These are phyloP conservation scores for Blepharisma japonicum DNA, from an alignment of 73 alveolate species.

Conservation along the genomic window DNA sequence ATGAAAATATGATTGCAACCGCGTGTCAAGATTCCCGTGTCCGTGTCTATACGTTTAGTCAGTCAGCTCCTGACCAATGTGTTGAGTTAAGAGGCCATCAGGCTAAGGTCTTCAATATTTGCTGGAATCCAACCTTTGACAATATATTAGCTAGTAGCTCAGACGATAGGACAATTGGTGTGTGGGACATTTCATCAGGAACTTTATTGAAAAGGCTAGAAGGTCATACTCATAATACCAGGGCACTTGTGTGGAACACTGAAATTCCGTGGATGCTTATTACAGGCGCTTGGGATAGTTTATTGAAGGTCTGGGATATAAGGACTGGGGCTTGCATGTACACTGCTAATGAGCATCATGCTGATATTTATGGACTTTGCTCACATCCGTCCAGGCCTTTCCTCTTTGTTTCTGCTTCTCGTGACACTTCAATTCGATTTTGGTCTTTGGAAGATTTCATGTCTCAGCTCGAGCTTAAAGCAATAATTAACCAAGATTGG, in stretches of 20 bases:
- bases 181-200: constrained; percentile 54
- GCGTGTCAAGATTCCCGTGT: constrained; percentile 63
- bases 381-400: constrained; percentile 66
- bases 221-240: constrained; percentile 76
- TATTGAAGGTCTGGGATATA: constrained; percentile 72
- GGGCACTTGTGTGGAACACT: constrained; percentile 71
- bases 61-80: constrained; percentile 30
- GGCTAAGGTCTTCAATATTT: constrained; percentile 57
- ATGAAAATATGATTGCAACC: constrained; percentile 36
- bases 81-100: constrained; percentile 54
- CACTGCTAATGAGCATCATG: constrained; percentile 60
- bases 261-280: constrained; percentile 68
- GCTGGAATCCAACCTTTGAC: constrained; percentile 49
- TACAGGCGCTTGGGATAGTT: constrained; percentile 82
- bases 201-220: constrained; percentile 42
- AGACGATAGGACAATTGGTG: constrained; percentile 70
- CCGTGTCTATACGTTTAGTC: constrained; percentile 46
- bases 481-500: neutral
- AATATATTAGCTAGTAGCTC: constrained; percentile 69
- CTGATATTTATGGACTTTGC: constrained; percentile 82
- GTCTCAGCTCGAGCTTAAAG: constrained; percentile 3
- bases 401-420: constrained; percentile 70
- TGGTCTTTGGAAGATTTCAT: constrained; percentile 52
- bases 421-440: constrained; percentile 72
- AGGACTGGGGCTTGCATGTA: constrained; percentile 63